Conservation (phyloP, 176 grass and related monocot genomes). For the Thalia dealbata region DNA sequence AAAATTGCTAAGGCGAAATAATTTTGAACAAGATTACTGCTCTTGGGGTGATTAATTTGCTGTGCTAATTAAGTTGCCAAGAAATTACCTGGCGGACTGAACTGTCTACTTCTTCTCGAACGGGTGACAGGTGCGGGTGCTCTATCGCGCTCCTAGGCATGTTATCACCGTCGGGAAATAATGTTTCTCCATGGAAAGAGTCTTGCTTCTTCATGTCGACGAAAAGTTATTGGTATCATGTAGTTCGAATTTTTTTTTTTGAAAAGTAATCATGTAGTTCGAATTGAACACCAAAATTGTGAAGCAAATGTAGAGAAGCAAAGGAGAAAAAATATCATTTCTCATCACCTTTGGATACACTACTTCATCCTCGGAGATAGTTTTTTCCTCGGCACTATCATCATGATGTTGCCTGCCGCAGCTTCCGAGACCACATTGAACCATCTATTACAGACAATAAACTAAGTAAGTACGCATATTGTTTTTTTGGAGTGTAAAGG, state of each 20-base stretch:
- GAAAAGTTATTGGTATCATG: not conserved
- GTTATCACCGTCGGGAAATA: constrained; percentile 15
- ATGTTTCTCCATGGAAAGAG: constrained; percentile 22
- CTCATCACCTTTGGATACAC: constrained; percentile 37
- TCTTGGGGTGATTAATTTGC: not conserved
- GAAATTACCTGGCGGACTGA: constrained; percentile 43
- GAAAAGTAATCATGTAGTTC: constrained; percentile 1
- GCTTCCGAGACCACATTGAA: constrained; percentile 64
- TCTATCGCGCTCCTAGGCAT: constrained; percentile 39
- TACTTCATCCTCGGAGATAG: constrained; percentile 63
- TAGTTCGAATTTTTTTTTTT: not conserved
- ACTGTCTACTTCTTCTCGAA: constrained; percentile 40
- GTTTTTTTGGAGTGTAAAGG: too few species aligned
- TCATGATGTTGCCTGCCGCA: constrained; percentile 43
- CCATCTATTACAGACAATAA: constrained; percentile 50
- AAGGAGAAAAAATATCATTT: not conserved
- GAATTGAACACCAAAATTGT: not conserved
- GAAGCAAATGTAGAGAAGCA: not conserved
- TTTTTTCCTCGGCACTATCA: constrained; percentile 55
- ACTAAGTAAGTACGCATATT: not conserved
- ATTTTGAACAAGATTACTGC: not conserved
- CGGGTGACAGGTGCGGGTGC: constrained; percentile 73
- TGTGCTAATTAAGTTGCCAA: not conserved
- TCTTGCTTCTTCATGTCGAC: constrained; percentile 40
- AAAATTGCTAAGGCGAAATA: not conserved